phyloP scores from a whole-genome alignment of 306 rosid species.

The Quercus ilex region DNA sequence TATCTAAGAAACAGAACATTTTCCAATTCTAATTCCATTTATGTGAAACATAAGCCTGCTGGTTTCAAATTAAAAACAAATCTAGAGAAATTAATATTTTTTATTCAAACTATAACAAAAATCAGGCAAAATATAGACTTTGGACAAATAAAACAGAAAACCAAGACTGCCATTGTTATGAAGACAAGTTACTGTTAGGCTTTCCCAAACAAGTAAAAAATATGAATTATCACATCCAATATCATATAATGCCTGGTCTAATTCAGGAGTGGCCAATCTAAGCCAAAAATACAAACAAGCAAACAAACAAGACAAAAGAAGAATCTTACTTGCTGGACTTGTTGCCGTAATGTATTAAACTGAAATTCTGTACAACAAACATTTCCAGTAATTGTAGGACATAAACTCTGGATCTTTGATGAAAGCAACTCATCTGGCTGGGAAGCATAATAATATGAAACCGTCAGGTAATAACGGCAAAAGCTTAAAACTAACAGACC shows the following conservation, averaged over 20 bases:
- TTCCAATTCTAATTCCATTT: not conserved
- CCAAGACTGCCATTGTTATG: not conserved
- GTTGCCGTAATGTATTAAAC: slow-evolving; percentile 75
- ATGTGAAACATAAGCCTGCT: not conserved
- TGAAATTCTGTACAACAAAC: slow-evolving; percentile 91
- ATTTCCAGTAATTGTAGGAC: slow-evolving; percentile 92
- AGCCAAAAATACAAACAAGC: not conserved
- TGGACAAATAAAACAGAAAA: not conserved
- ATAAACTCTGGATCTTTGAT: slow-evolving; percentile 90
- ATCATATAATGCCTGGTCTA: not conserved
- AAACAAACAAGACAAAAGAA: not conserved
- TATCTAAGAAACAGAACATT: not conserved
- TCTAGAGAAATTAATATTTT: not conserved
- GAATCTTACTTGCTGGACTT: slow-evolving; percentile 80
- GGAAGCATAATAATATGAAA: slow-evolving; percentile 26
- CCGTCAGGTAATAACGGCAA: slow-evolving; percentile 10
- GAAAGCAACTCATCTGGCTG: slow-evolving; percentile 95
- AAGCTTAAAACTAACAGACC: slow-evolving; percentile 12
- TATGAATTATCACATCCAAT: not conserved
- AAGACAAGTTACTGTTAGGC: not conserved
- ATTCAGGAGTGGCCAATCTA: not conserved
- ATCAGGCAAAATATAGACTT: not conserved
- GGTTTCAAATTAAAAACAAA: not conserved
- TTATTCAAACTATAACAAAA: not conserved
- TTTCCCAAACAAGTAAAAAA: not conserved